phyloP scores from a whole-genome alignment of 441 rosid genomes.

The Pelargonium australe region DNA sequence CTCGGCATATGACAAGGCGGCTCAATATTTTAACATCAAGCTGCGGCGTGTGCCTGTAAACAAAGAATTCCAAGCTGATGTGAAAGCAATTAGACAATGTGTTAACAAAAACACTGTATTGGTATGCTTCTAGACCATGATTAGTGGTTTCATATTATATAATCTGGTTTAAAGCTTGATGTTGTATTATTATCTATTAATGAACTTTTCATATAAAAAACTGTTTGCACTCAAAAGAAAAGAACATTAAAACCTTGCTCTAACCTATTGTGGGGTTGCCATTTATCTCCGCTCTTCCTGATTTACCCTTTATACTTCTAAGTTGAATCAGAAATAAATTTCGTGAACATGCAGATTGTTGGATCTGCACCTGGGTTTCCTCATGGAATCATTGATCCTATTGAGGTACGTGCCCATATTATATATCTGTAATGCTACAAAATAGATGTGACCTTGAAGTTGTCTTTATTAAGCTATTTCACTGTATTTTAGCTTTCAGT shows the following conservation, averaged over 20 bases:
- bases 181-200: background rate
- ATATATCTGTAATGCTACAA: slow-evolving; percentile 1
- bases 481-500: background rate
- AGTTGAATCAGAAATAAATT: slow-evolving; percentile 20
- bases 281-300: slow-evolving; percentile 15
- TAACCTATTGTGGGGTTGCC: slow-evolving; percentile 4
- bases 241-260: background rate
- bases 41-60: slow-evolving; percentile 84
- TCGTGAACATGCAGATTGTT: slow-evolving; percentile 59
- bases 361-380: slow-evolving; percentile 99
- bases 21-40: slow-evolving; percentile 91
- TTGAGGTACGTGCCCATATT: slow-evolving; percentile 49
- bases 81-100: slow-evolving; percentile 51
- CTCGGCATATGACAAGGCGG: slow-evolving; percentile 96
- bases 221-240: background rate
- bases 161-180: background rate
- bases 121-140: slow-evolving; percentile 38
- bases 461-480: slow-evolving; percentile 3
- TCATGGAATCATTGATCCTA: slow-evolving; percentile 95
- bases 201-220: background rate
- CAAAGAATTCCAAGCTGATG: slow-evolving; percentile 80
- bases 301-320: slow-evolving; percentile 11
- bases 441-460: slow-evolving; percentile 14
- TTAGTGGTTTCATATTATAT: background rate
- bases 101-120: slow-evolving; percentile 74